Base-by-base conservation (phyloP, 805 yeast species). In the Jamesozyma spencerorum region DNA sequence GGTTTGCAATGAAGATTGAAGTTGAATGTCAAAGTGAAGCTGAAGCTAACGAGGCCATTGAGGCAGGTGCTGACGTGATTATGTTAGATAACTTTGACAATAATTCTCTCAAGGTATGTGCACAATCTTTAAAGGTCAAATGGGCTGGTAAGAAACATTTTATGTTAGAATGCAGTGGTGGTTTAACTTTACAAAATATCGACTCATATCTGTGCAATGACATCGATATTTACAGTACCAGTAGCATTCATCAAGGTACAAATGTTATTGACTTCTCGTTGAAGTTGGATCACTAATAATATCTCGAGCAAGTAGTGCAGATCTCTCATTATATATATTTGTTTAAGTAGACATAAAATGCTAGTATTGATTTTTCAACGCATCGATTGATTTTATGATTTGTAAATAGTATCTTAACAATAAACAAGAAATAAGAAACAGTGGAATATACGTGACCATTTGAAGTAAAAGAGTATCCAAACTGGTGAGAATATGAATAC, bases 1-100 rank as follows among this genome's bases (percentile, higher is more conserved):
- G 97, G 3, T 88, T 88, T 63, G 75, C 95, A 2, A 71, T 82
- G 30, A 88, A 88, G 62, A 82, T 88, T 41, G 97, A 88, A 62
- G 97, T 88, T 28, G 97, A 88, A 62, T 88, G 87, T 43, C 87
- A 85, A 59, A 68, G 74, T 42, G 94, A 84, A 57, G 75, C 64
- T 4, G 96, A 87, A 54, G 97, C 97, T 1, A 69, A 73, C 47
- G 97, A 90, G 58, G 97, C 97, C 19, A 90, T 90, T 52, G 75
- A 68, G 13, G 94, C 97, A 1, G 97, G 97, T 11, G 97, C 97
- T 0, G 97, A 88, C 60, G 84, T 90, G 17, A 81, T 90, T 45
- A 88, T 88, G 97, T 71, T 88, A 55, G 97, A 88, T 57, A 88
- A 88, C 60, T 90, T 90, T 60, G 57, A 70, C 3, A 85, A 86